phyloP scores from a whole-genome alignment of 306 rosid genomes.

The Lotus japonicus region DNA sequence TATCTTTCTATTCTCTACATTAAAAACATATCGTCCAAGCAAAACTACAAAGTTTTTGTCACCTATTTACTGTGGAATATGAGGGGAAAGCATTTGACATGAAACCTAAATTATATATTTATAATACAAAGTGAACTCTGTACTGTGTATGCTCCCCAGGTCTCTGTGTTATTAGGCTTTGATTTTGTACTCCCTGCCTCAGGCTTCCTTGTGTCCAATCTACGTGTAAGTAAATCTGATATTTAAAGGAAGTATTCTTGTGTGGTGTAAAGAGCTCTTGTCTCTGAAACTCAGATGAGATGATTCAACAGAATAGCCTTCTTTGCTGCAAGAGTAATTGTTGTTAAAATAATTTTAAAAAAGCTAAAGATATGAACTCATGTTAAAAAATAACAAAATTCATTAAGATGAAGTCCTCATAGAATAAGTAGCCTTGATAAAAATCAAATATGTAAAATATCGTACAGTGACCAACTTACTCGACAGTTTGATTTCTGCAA shows the following conservation, averaged over 20 bases:
- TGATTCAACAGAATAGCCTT: constrained; percentile 27
- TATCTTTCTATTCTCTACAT: constrained; percentile 21
- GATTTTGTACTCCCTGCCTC: constrained; percentile 2
- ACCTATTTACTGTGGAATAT: constrained; percentile 17
- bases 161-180: not conserved
- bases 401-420: not conserved
- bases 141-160: not conserved
- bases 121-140: constrained; percentile 6
- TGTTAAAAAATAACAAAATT: not conserved
- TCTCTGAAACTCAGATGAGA: not conserved
- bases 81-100: not conserved
- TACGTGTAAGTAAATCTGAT: not conserved
- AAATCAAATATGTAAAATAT: not conserved
- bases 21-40: not conserved
- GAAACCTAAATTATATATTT: not conserved
- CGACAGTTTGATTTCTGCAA: constrained; percentile 46
- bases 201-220: not conserved
- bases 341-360: not conserved
- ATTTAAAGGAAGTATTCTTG: not conserved
- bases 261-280: not conserved
- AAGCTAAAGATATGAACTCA: not conserved
- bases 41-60: constrained; percentile 6
- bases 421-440: not conserved
- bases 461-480: constrained; percentile 47
- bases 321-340: constrained; percentile 43